phyloP scores from a whole-genome alignment of 2,329 filamentous ascomycete genomes.

The Dothistroma pini region DNA sequence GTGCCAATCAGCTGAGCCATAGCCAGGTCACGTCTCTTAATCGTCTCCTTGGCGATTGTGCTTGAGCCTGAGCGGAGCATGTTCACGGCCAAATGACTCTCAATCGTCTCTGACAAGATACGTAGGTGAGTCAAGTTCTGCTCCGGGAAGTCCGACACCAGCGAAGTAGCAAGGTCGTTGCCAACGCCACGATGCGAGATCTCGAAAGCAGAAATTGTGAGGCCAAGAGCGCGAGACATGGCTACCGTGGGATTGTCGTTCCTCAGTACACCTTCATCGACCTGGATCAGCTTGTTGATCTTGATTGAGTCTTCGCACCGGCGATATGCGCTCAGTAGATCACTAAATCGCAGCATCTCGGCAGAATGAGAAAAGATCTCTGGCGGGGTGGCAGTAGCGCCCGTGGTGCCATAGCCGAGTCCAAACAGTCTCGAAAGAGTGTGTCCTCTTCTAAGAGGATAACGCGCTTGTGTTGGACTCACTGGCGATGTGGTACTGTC shows the following conservation, averaged over 20 bases:
- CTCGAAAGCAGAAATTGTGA: constrained; percentile 82
- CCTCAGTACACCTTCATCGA: constrained; percentile 7
- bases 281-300: constrained; percentile 44
- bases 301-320: constrained; percentile 55
- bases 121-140: constrained; percentile 82
- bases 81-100: constrained; percentile 77
- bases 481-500: constrained; percentile 15
- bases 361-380: constrained; percentile 8
- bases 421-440: constrained; percentile 19
- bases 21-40: constrained; percentile 28
- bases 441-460: constrained; percentile 14
- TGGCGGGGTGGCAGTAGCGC: background rate
- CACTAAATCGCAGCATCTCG: constrained; percentile 18
- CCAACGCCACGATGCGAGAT: constrained; percentile 87
- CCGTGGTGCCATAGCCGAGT: constrained; percentile 8
- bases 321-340: constrained; percentile 53
- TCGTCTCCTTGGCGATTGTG: constrained; percentile 23
- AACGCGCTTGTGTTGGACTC: constrained; percentile 15
- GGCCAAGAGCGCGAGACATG: constrained; percentile 58
- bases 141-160: constrained; percentile 80
- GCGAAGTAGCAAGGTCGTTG: constrained; percentile 57
- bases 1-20: constrained; percentile 31
- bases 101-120: constrained; percentile 81
- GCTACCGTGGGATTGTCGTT: constrained; percentile 22
- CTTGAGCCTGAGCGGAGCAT: constrained; percentile 58